These are phyloP conservation scores for Hemerocallis citrina DNA, from an alignment of 106 monocot genomes.

Conservation along the genomic window DNA sequence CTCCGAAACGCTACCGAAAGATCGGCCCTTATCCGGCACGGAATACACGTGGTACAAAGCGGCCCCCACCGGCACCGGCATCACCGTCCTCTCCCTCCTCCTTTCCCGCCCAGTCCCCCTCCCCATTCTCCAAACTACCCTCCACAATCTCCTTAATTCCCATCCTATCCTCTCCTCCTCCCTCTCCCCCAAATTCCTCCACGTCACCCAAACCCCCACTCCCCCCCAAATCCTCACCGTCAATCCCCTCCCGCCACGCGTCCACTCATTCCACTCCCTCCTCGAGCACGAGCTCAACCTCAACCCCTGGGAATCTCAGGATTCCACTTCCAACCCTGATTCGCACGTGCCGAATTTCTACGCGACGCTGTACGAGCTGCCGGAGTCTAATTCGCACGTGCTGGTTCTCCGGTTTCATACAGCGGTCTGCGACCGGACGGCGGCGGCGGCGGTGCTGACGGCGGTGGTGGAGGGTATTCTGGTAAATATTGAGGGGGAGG, in stretches of 20 bases:
- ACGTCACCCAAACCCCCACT: conserved; percentile 8
- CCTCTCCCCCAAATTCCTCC: conserved; percentile 2
- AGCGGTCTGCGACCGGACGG: conserved; percentile 41
- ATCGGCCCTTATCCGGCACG: conserved; percentile 36
- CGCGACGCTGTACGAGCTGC: conserved; percentile 30
- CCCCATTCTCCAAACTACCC: conserved; percentile 12
- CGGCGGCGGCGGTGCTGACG: conserved; percentile 28
- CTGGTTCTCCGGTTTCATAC: conserved; percentile 43
- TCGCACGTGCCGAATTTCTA: conserved; percentile 17
- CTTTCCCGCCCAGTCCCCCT: conserved; percentile 27
- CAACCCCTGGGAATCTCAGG: conserved; percentile 31
- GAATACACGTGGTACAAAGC: conserved; percentile 54
- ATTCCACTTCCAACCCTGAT: not conserved
- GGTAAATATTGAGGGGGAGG: conserved; percentile 4
- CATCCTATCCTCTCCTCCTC: conserved; percentile 34
- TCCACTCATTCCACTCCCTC: conserved; percentile 18
- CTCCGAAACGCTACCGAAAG: conserved; percentile 2
- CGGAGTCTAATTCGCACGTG: not conserved
- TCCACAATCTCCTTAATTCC: conserved; percentile 18
- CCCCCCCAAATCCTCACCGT: conserved; percentile 1
- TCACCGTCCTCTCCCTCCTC: conserved; percentile 38
- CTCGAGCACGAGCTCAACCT: conserved; percentile 54
- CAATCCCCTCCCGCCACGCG: conserved; percentile 1
- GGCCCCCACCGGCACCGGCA: conserved; percentile 52
- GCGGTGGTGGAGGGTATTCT: conserved; percentile 32